Percentiles rank a stretch among this genome's conserved stretches.
These are phyloP conservation scores for Hanseniaspora lindneri DNA, from an alignment of 805 yeast genomes.

Conservation along the genomic window DNA sequence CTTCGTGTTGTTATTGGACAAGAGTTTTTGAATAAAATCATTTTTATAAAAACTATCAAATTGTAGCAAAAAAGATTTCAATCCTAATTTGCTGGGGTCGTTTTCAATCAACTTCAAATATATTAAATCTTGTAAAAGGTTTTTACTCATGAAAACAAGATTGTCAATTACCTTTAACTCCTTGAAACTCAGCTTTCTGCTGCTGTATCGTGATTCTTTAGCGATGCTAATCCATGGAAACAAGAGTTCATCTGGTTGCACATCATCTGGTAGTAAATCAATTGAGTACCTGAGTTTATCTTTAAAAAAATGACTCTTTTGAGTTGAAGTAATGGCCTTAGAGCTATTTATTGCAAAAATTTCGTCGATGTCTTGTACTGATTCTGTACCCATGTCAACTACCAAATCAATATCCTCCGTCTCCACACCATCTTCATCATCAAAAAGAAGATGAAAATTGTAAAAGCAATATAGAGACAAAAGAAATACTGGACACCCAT, in stretches of 20 bases:
- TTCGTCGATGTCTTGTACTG: not conserved
- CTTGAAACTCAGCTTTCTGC: not conserved
- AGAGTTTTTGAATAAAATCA: constrained; percentile 8
- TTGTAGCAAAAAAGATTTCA: constrained; percentile 1
- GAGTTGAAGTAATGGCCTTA: not conserved
- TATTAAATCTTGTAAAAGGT: constrained; percentile 8
- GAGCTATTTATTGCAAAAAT: not conserved
- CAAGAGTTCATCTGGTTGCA: constrained; percentile 7
- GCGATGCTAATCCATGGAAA: constrained; percentile 14
- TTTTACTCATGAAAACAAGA: constrained; percentile 4
- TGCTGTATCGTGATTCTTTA: not conserved
- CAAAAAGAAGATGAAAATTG: constrained; percentile 8
- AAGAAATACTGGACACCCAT: constrained; percentile 9
- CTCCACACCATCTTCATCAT: constrained; percentile 2
- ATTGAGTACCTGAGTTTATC: constrained; percentile 1
- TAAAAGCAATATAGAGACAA: constrained; percentile 7
- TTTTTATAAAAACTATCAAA: constrained; percentile 12
- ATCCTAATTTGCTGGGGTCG: not conserved
- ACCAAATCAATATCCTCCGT: not conserved
- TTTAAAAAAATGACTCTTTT: no score
- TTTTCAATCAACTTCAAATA: constrained; percentile 2
- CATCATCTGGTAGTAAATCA: constrained; percentile 2
- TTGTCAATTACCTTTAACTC: not conserved
- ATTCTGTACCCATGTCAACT: not conserved
- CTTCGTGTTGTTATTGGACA: not conserved